Conservation (phyloP, 1,139 yeast species). For the Pichia cactophila region DNA sequence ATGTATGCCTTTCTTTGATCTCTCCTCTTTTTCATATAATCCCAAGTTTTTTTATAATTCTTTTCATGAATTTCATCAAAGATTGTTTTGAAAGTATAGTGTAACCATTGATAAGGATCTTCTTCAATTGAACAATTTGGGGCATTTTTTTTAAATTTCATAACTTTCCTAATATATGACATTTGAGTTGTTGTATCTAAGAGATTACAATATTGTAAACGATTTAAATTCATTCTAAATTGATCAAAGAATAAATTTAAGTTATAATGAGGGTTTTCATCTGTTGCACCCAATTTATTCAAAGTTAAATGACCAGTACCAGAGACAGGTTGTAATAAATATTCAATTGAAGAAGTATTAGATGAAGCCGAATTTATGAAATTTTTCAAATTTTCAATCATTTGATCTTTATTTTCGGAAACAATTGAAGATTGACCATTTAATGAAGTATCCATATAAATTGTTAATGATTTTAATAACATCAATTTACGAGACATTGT, state of each 20-base stretch:
- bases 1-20: constrained; percentile 67
- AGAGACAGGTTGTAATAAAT: constrained; percentile 76
- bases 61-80: constrained; percentile 73
- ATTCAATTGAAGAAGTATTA: constrained; percentile 40
- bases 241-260: constrained; percentile 80
- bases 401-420: constrained; percentile 35
- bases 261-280: constrained; percentile 60
- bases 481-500: constrained; percentile 68
- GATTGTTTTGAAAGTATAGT: constrained; percentile 69
- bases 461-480: constrained; percentile 64
- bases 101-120: constrained; percentile 75
- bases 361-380: constrained; percentile 28
- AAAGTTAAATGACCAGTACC: constrained; percentile 80
- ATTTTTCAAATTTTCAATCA: constrained; percentile 36
- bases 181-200: constrained; percentile 77
- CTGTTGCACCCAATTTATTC: constrained; percentile 71
- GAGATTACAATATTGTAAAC: constrained; percentile 76
- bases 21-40: constrained; percentile 58
- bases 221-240: constrained; percentile 75
- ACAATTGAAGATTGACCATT: constrained; percentile 36
- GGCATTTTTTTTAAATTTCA: constrained; percentile 62
- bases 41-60: constrained; percentile 88
- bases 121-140: constrained; percentile 57
- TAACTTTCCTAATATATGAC: constrained; percentile 71
- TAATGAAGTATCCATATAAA: constrained; percentile 76